Conservation (phyloP, 139 green algal genomes). For the Pedinophyceae sp. region DNA sequence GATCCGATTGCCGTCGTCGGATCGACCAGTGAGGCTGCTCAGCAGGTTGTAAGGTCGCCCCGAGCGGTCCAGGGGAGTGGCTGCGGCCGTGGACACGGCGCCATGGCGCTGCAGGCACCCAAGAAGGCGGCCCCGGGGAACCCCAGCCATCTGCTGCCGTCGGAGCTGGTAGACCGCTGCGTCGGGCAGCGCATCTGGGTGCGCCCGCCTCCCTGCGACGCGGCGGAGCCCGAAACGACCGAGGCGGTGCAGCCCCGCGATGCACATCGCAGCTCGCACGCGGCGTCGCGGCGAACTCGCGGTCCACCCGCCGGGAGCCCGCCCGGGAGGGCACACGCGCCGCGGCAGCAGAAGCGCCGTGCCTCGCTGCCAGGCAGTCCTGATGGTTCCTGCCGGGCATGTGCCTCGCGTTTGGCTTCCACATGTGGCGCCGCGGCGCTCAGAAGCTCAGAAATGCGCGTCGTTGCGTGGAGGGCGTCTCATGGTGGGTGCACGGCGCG, state of each 20-base stretch:
- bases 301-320: neutral
- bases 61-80: too few relatives aligned
- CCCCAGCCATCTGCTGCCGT: slow-evolving; percentile 67
- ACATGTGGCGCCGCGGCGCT: too few relatives aligned
- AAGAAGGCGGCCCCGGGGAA: slow-evolving; percentile 47
- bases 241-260: too few relatives aligned
- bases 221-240: too few relatives aligned
- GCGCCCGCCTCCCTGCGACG: slow-evolving; percentile 2
- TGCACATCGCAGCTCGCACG: neutral
- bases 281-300: neutral
- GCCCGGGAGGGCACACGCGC: neutral
- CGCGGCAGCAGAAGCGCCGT: neutral
- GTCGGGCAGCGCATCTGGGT: slow-evolving; percentile 91
- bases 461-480: neutral
- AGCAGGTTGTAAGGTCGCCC: too few relatives aligned
- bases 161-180: slow-evolving; percentile 87
- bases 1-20: neutral
- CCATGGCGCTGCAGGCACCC: slow-evolving; percentile 40
- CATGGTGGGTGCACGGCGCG: neutral
- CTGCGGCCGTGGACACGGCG: neutral
- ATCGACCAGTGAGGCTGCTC: too few relatives aligned
- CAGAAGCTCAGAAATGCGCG: too few relatives aligned
- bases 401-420: neutral
- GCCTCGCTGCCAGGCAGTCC: neutral
- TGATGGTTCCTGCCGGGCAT: neutral